phyloP scores from a whole-genome alignment of 371 early-diverging fungal genomes.

The Mucor mucedo region DNA sequence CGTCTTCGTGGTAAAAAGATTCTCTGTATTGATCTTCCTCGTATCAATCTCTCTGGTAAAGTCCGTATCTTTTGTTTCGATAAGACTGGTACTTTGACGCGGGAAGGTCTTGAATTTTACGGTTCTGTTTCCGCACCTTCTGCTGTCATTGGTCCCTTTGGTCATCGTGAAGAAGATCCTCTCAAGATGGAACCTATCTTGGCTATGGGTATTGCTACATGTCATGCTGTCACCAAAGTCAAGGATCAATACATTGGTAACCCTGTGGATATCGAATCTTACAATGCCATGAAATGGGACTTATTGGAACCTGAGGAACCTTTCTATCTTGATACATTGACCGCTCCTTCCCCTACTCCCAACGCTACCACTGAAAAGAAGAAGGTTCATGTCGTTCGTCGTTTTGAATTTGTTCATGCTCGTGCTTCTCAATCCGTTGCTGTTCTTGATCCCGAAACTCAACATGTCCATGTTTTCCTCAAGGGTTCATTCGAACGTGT shows the following conservation, averaged over 20 bases:
- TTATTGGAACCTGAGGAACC: slow-evolving; percentile 22
- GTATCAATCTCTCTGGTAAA: slow-evolving; percentile 88
- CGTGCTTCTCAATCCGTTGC: slow-evolving; percentile 86
- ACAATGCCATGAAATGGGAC: slow-evolving; percentile 36
- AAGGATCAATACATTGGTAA: slow-evolving; percentile 78
- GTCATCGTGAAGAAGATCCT: slow-evolving; percentile 34
- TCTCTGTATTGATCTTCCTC: slow-evolving; percentile 72
- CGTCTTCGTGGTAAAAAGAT: slow-evolving; percentile 66
- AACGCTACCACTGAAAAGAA: slow-evolving; percentile 16
- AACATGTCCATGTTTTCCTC: slow-evolving; percentile 67
- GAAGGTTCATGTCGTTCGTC: slow-evolving; percentile 61
- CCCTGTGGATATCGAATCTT: slow-evolving; percentile 82
- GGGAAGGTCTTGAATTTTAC: slow-evolving; percentile 75
- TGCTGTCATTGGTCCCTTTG: slow-evolving; percentile 23
- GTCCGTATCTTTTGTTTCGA: slow-evolving; percentile 90
- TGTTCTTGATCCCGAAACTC: slow-evolving; percentile 59
- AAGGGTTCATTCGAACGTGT: slow-evolving; percentile 87
- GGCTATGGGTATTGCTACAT: slow-evolving; percentile 58
- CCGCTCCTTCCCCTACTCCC: slow-evolving; percentile 20
- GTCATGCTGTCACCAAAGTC: slow-evolving; percentile 79
- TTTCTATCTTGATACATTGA: slow-evolving; percentile 32
- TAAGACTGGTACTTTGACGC: slow-evolving; percentile 85
- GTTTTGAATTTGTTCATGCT: slow-evolving; percentile 92
- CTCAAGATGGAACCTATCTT: slow-evolving; percentile 55
- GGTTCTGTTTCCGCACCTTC: slow-evolving; percentile 29